Conservation (phyloP, 23 red algal species). For the Agarophyton chilense region DNA sequence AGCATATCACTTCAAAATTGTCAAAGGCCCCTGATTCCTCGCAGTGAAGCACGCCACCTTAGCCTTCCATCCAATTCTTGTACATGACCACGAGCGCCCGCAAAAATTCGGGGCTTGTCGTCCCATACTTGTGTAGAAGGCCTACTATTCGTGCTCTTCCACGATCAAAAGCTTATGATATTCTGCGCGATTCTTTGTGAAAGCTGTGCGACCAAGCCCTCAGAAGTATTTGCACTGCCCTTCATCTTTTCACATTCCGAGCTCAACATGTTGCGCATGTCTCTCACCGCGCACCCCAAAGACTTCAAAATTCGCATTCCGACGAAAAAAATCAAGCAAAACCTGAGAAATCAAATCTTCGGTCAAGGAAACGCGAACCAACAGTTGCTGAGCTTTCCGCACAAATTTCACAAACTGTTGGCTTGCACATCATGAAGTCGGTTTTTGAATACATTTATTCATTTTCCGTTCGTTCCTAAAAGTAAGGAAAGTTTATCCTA, state of each 20-base stretch:
- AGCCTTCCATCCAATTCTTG: neutral
- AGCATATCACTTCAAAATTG: neutral
- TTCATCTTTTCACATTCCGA: neutral
- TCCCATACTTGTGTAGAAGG: no score
- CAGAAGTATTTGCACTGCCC: neutral
- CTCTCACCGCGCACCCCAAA: neutral
- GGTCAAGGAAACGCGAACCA: neutral
- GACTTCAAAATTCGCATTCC: neutral
- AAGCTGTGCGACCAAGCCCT: neutral
- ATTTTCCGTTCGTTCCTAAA: slow-evolving; percentile 25
- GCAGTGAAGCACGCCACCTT: neutral
- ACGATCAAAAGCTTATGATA: no score
- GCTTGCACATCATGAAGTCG: slow-evolving; percentile 24
- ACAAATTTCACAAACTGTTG: neutral
- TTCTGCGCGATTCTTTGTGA: no score
- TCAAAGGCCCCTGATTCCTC: slow-evolving; percentile 26
- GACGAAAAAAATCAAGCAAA: neutral
- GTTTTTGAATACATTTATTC: neutral
- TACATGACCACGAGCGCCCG: neutral
- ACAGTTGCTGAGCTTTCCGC: slow-evolving; percentile 9
- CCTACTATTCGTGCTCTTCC: neutral
- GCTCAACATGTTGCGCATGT: neutral
- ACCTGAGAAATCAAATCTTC: neutral
- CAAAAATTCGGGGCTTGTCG: neutral
- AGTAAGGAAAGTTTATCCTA: neutral